Evolutionary conservation across 2,329 filamentous ascomycete genomes (phyloP), one percentile per base, ranked within the genome.

Genomic region (Cladophialophora psammophila): DNA sequence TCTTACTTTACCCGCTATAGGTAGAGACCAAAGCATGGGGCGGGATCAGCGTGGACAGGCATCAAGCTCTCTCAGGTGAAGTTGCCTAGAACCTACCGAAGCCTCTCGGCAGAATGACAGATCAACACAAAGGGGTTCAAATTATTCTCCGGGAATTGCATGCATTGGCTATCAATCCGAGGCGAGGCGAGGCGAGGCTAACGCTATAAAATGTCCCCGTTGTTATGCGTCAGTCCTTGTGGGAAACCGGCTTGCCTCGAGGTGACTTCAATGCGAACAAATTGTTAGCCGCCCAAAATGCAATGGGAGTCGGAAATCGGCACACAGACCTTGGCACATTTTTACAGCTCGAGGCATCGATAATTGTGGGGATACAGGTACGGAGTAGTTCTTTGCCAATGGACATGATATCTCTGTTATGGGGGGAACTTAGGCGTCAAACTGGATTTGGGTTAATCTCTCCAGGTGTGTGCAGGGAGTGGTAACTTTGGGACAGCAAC

Each of bases 111-210:
- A 55, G 53, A 38, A 8, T 18, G 32, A 56, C 64, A 61, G 64
- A 66, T 66, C 64, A 20, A 48, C 64, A 31, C 18, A 35, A 56
- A 57, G 64, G 64, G 48, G 32, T 57, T 35, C 38, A 53, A 13
- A 18, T 12, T 55, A 35, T 32, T 50, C 36, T 54, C 59, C 59
- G 40, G 34, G 48, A 38, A 8, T 42, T 62, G n/a, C 48, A 31
- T 34, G 59, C 59, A 57, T 57, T 20, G 20, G 45, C 45, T 50
- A 50, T 50, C 45, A 7, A 50, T 50, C 18, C 9, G 45, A 26
- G 45, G 10, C 45, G 45, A 50, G 45, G 18, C 20, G 45, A 62
- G 45, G 18, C 20, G 45, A 62, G 53, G 60, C 45, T 62, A 53
- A 34, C 18, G 45, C 20, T 10, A 38, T 54, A 45, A 45, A 40